phyloP scores from a whole-genome alignment of 306 rosid genomes.

The Cucumis cinereus region DNA sequence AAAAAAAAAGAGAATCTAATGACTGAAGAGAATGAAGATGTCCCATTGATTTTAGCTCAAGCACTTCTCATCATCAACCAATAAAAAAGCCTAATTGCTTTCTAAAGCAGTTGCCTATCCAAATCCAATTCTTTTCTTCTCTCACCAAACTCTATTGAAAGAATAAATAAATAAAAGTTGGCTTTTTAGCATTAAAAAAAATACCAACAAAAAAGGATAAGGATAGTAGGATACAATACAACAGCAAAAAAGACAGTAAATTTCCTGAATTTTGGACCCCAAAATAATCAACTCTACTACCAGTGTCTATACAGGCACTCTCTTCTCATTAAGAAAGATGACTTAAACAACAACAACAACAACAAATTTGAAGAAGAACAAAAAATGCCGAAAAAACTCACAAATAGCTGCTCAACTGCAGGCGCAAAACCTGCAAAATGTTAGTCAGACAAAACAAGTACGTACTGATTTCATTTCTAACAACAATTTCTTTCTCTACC shows the following conservation, averaged over 20 bases:
- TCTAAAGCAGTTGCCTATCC: neutral
- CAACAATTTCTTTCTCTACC: neutral
- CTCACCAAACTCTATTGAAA: neutral
- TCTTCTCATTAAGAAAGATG: neutral
- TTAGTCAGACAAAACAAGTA: neutral
- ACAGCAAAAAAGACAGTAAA: neutral
- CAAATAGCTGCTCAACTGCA: neutral
- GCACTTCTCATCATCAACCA: too few relatives aligned
- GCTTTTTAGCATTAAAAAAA: neutral
- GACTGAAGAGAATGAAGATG: too few relatives aligned
- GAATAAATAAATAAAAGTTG: neutral
- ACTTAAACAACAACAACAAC: slow-evolving; percentile 3
- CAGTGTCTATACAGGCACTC: slow-evolving; percentile 4
- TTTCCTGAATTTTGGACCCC: neutral
- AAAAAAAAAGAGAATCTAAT: too few relatives aligned
- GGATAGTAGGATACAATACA: neutral
- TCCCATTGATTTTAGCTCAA: too few relatives aligned
- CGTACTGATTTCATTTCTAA: neutral
- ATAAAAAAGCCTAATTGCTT: neutral
- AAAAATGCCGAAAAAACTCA: neutral
- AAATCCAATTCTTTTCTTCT: neutral
- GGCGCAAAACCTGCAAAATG: slow-evolving; percentile 10
- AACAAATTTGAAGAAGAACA: neutral
- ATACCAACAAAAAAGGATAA: slow-evolving; percentile 1
- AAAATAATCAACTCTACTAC: neutral